Percentiles rank a stretch among this genome's conserved stretches.
phyloP scores from a whole-genome alignment of 352 stramenopile genomes.

The Phytopythium aichiense region DNA sequence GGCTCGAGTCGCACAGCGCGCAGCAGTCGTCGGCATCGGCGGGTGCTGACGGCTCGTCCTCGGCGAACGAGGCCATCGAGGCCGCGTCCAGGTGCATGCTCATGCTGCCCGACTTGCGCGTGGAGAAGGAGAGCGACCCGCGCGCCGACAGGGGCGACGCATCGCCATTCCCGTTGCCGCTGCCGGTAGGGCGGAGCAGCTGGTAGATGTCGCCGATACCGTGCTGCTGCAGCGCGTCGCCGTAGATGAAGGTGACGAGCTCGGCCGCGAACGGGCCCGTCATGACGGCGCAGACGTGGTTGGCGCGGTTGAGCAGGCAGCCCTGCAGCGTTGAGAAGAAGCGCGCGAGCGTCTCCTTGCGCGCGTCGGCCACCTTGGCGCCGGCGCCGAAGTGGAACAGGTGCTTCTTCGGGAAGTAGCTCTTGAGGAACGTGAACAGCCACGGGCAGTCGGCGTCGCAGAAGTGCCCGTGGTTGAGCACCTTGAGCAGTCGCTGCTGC shows the following conservation, averaged over 20 bases:
- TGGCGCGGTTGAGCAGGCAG: slow-evolving; percentile 54
- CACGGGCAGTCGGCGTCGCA: slow-evolving; percentile 67
- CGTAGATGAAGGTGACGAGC: slow-evolving; percentile 63
- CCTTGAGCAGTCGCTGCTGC: slow-evolving; percentile 61
- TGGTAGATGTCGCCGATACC: slow-evolving; percentile 19
- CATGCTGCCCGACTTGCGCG: slow-evolving; percentile 15
- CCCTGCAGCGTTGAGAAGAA: slow-evolving; percentile 58
- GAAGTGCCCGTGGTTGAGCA: slow-evolving; percentile 67
- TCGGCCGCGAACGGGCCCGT: slow-evolving; percentile 31
- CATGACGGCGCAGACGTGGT: slow-evolving; percentile 50
- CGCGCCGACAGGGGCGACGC: background rate
- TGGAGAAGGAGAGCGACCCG: slow-evolving; percentile 6
- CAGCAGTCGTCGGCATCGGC: slow-evolving; percentile 18
- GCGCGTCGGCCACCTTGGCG: slow-evolving; percentile 32
- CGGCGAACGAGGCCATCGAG: slow-evolving; percentile 14
- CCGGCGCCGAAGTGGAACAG: slow-evolving; percentile 45
- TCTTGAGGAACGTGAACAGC: slow-evolving; percentile 71
- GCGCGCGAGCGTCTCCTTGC: slow-evolving; percentile 45
- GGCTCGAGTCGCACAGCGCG: slow-evolving; percentile 33
- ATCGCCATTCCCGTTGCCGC: background rate
- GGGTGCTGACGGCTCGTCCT: slow-evolving; percentile 14
- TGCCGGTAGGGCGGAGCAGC: slow-evolving; percentile 1
- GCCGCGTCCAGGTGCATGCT: slow-evolving; percentile 14
- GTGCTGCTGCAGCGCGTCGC: slow-evolving; percentile 47
- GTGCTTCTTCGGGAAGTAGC: slow-evolving; percentile 71